A percentile compares a stretch with the other conserved stretches of the same genome.
phyloP scores from a whole-genome alignment of 2,329 filamentous ascomycete genomes.

The Claviceps capensis region DNA sequence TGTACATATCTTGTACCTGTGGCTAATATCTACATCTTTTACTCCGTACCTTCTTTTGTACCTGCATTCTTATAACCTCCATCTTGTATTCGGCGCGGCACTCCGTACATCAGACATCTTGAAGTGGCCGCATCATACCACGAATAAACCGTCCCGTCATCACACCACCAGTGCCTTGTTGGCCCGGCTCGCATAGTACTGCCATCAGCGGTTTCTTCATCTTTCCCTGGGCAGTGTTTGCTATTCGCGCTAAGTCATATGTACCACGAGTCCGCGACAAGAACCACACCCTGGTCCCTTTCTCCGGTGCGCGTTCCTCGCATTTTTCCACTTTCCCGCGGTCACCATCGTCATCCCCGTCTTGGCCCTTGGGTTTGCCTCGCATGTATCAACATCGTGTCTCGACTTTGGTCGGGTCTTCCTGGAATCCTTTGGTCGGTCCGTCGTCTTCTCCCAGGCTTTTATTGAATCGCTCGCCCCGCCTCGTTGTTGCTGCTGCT shows the following conservation, averaged over 20 bases:
- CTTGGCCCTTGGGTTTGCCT: conserved; percentile 5
- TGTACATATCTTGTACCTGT: too few relatives aligned
- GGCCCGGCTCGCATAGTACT: not conserved
- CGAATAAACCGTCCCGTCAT: not conserved
- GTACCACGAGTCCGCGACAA: conserved; percentile 1
- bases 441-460: conserved; percentile 7
- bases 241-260: too few relatives aligned
- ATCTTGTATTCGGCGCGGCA: not conserved
- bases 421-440: conserved; percentile 2
- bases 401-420: conserved; percentile 5
- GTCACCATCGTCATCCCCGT: conserved; percentile 3
- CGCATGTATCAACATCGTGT: conserved; percentile 11
- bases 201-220: not conserved
- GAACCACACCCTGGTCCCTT: conserved; percentile 3
- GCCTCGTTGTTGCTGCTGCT: conserved; percentile 1
- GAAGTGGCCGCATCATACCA: not conserved
- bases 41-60: too few relatives aligned
- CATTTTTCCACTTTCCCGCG: conserved; percentile 3
- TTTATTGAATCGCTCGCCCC: conserved; percentile 8
- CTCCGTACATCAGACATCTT: too few relatives aligned
- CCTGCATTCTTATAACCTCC: not conserved
- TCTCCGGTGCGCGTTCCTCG: not conserved
- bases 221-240: not conserved
- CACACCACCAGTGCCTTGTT: too few relatives aligned
- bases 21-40: too few relatives aligned